Evolutionary conservation across 1,284 basidiomycete species (phyloP), one percentile per base, ranked within the genome.

Genomic region (Athelia psychrophila): DNA sequence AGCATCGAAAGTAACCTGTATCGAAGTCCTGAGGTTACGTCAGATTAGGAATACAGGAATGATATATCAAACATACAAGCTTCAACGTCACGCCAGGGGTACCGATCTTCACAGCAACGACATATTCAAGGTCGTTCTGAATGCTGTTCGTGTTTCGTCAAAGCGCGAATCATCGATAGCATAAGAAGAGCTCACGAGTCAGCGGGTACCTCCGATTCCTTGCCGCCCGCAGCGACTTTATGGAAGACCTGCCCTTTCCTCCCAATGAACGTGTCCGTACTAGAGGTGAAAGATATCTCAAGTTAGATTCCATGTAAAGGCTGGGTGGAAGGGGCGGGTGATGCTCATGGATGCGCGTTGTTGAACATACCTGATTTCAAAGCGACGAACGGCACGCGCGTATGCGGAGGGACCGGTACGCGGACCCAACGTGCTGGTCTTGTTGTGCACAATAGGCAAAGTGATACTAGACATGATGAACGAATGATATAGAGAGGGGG

Each of bases 21-120:
- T 42, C 38, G n/a, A 42, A 42, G 38, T 42, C 38, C 38, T 42
- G 38, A 6, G 27, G 6, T 5, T 6, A 13, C 27, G 27, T 30
- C 6, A 30, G 27, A 30, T 13, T 30, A 13, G 5, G 27, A 13
- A n/a, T 18, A n/a, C n/a, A 16, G 38, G 38, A 42, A n/a, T 6
- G 20, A 16, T 35, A 35, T 12, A 42, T 42, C 6, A 42, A 16
- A 42, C 38, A 9, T n/a, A 22, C 71, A 19, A 73, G 63, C 51
- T 70, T 64, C 47, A 71, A 58, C 9, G 65, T 64, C 30, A 71
- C 65, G 38, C 67, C 69, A 1, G 71, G 71, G n/a, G 67, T 71
- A 40, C 71, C 71, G 36, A 73, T 65, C 52, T 60, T 69, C 38
- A 73, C 71, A 3, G 64, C 62, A 16, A 73, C 70, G 42, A 72